Percentiles rank a stretch among this genome's conserved stretches.
phyloP scores from a whole-genome alignment of 2,329 filamentous ascomycete species.

The Balansia obtecta region DNA sequence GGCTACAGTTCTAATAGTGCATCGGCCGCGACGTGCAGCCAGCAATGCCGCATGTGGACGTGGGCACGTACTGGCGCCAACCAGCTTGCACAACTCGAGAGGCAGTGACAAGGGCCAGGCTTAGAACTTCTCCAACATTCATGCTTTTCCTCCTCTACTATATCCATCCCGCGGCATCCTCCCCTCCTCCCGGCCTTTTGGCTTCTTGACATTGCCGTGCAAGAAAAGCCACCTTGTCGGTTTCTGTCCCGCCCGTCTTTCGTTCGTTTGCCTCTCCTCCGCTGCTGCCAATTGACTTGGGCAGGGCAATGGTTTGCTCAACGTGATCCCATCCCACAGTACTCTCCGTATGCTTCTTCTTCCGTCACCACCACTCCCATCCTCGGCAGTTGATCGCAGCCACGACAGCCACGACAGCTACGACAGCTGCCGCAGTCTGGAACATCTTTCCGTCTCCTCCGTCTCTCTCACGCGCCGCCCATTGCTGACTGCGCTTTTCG shows the following conservation, averaged over 20 bases:
- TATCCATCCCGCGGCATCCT: not conserved
- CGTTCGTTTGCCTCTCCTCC: conserved; percentile 5
- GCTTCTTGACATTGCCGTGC: not conserved
- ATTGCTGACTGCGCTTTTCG: not conserved
- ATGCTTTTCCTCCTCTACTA: conserved; percentile 1
- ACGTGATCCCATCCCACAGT: conserved; percentile 17
- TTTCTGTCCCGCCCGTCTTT: not conserved
- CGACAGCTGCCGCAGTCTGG: no score
- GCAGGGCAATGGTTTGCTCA: conserved; percentile 26
- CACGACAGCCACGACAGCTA: no score
- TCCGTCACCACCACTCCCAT: not conserved
- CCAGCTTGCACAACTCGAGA: not conserved
- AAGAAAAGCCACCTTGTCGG: conserved; percentile 1
- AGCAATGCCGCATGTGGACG: not conserved
- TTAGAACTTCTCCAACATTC: conserved; percentile 2
- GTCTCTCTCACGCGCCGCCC: not conserved
- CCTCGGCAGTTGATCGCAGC: not conserved
- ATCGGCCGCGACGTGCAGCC: not conserved
- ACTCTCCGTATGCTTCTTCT: conserved; percentile 13
- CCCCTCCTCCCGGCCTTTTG: not conserved
- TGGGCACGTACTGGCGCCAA: not conserved
- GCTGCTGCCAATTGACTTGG: conserved; percentile 21
- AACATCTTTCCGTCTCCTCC: not conserved
- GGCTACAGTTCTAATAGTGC: not conserved
- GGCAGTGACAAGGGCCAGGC: not conserved